Conservation (phyloP, 441 rosid species). For the Pelargonium australe region DNA sequence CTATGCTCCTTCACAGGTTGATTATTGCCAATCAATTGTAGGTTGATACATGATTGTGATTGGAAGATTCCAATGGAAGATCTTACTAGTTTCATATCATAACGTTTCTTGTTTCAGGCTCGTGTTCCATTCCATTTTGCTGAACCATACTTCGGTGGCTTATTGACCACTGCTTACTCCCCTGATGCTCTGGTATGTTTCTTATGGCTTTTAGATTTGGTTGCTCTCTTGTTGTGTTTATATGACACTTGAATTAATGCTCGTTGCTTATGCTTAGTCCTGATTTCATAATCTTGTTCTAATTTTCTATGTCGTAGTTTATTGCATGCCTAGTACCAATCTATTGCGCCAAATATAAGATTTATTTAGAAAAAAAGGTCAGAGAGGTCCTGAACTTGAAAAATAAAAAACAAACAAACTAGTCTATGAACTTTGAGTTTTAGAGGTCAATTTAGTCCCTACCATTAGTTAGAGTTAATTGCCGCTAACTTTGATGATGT, state of each 20-base stretch:
- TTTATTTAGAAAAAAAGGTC: too few species aligned
- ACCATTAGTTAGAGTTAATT: too few species aligned
- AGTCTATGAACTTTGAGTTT: too few species aligned
- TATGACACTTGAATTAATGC: not conserved
- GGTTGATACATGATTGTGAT: slow-evolving; percentile 19
- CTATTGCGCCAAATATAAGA: too few species aligned
- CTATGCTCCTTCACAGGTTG: slow-evolving; percentile 45
- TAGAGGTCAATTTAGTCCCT: too few species aligned
- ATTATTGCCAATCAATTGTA: slow-evolving; percentile 28
- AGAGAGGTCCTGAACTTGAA: too few species aligned
- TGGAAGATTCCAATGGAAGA: slow-evolving; percentile 14
- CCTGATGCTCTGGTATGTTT: slow-evolving; percentile 39
- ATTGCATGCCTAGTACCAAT: too few species aligned
- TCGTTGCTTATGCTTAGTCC: not conserved
- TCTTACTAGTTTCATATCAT: slow-evolving; percentile 8
- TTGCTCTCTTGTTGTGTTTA: not conserved
- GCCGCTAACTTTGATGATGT: too few species aligned
- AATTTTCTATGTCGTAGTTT: too few species aligned
- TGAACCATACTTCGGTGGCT: slow-evolving; percentile 47
- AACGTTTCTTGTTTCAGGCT: slow-evolving; percentile 34
- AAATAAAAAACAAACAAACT: too few species aligned
- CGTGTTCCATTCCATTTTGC: slow-evolving; percentile 39
- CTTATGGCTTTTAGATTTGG: too few species aligned
- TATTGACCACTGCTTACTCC: slow-evolving; percentile 37
- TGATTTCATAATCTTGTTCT: too few species aligned